A percentile compares a stretch with the other conserved stretches of the same genome.
phyloP scores from a whole-genome alignment of 176 grass and related monocot species.

The Oryza brachyantha region DNA sequence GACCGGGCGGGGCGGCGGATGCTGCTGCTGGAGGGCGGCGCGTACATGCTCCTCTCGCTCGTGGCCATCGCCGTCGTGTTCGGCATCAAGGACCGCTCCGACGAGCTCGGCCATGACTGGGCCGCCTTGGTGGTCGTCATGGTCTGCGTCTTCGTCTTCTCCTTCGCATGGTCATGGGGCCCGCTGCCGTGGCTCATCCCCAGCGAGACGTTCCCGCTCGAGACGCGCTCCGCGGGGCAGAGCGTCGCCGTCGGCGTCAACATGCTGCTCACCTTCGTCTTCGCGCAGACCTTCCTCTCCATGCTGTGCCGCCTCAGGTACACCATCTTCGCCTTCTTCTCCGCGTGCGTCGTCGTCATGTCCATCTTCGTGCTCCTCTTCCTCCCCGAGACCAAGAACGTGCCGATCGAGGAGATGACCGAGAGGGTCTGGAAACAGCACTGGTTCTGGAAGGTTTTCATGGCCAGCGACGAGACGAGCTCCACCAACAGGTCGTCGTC shows the following conservation, averaged over 20 bases:
- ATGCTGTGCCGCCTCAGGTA: slow-evolving; percentile 39
- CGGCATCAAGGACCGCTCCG: slow-evolving; percentile 64
- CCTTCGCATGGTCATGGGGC: slow-evolving; percentile 92
- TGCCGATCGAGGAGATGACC: slow-evolving; percentile 11
- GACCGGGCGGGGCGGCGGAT: slow-evolving; percentile 69
- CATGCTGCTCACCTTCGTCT: slow-evolving; percentile 36
- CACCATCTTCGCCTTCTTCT: slow-evolving; percentile 34
- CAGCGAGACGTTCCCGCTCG: slow-evolving; percentile 61
- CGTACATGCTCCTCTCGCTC: slow-evolving; percentile 89
- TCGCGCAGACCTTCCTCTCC: slow-evolving; percentile 36
- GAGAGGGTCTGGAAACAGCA: slow-evolving; percentile 5
- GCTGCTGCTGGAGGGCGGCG: slow-evolving; percentile 87
- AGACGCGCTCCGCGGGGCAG: slow-evolving; percentile 38
- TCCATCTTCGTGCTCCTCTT: background rate
- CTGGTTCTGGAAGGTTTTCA: slow-evolving; percentile 8
- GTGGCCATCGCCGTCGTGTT: slow-evolving; percentile 58
- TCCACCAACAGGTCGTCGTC: background rate
- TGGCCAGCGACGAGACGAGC: background rate
- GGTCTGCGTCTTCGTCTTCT: slow-evolving; percentile 80
- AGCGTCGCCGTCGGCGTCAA: slow-evolving; percentile 29
- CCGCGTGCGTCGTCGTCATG: background rate
- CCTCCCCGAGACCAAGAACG: background rate
- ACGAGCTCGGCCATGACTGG: slow-evolving; percentile 53
- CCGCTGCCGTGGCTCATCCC: slow-evolving; percentile 92
- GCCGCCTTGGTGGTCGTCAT: slow-evolving; percentile 66